Evolutionary conservation across 2,329 filamentous ascomycete genomes (phyloP), one percentile per base, ranked within the genome.

Genomic region (Fusarium oligoseptatum): DNA sequence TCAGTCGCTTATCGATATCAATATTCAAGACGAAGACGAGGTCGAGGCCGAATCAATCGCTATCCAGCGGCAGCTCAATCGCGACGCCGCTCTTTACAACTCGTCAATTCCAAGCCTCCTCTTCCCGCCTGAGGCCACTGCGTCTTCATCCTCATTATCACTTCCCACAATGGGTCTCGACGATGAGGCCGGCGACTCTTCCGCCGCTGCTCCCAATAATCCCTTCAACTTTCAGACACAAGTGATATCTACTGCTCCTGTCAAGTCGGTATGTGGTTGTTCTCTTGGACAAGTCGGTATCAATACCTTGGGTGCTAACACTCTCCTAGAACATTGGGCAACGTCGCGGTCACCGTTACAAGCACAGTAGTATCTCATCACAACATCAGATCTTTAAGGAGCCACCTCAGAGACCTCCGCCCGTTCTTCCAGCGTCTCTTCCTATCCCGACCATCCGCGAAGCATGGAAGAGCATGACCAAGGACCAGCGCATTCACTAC

Each of bases 181-280:
- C 60, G 71, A 76, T 14, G 66, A 67, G 11, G 34, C 60, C 2
- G 62, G 50, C 61, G 72, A 77, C 41, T 61, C 63, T 34, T 64
- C 70, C 34, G 77, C 74, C 24, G 75, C 82, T 32, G 70, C 81
- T 17, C 82, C 81, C 17, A 85, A 85, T 66, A 94, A 92, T 75
- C 96, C 96, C 1, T 98, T 99, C 90, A 98, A 98, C 84, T 98
- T 98, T 84, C 91, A 97, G 84, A 94, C 96, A 1, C 92, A 94
- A 81, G 88, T 92, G 55, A 92, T 95, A 81, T 92, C 93, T 17
- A 93, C 93, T 72, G 88, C 88, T 20, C 93, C 94, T 3, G 89
- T 95, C 67, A 96, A 95, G 86, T 93, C 94, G 75, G 93, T 95
- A 86, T 50, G 89, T 85, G 27, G 29, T 48, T 32, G 32, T 5